Base-by-base conservation (phyloP, 805 yeast species). In the Cyberlindnera xishuangbannaensis region DNA sequence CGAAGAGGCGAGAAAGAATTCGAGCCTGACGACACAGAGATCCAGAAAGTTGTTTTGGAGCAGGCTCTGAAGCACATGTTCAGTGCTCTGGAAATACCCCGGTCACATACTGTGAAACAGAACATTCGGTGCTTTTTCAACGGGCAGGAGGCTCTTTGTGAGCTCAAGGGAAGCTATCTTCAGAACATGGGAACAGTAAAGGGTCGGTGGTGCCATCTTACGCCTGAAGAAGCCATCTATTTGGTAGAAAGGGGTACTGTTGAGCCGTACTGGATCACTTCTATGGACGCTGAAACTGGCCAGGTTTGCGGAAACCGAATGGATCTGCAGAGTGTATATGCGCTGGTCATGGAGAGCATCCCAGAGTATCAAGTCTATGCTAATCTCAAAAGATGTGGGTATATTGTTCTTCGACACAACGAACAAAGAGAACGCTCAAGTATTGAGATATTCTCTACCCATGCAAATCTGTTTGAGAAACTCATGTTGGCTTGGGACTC, bases 1-100 rank as follows among this genome's bases (percentile, higher is more conserved):
- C 81, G 76, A 44, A 62, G 90, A 40, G 95, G 95, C 2, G 87
- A 77, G 37, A 88, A 88, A 53, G 95, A 84, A 44, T 83, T 76
- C 44, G 95, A 78, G 39, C 95, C 94, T 0, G 90, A 81, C 51
- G 86, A 84, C 1, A 78, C 87, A 0, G 45, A 49, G 6, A 51
- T 62, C 6, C 92, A 83, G 52, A 53, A 48, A 5, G 39, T 51
- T 4, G 55, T 62, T 13, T 62, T 88, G 5, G 58, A 61, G 9
- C 64, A 63, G 17, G 75, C 90, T 9, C 62, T 83, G 33, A 58
- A 69, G 19, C 76, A 80, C 18, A 87, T 88, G 95, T 85, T 73
- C 50, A 60, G 63, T 4, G 88, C 94, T 0, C 59, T 87, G 18
- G 50, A 47, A 2, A 61, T 62, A 3, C 62, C 64, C 1, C 61